Base-by-base conservation (phyloP, 2,329 filamentous ascomycete genomes). In the Diaporthe nobilis region DNA sequence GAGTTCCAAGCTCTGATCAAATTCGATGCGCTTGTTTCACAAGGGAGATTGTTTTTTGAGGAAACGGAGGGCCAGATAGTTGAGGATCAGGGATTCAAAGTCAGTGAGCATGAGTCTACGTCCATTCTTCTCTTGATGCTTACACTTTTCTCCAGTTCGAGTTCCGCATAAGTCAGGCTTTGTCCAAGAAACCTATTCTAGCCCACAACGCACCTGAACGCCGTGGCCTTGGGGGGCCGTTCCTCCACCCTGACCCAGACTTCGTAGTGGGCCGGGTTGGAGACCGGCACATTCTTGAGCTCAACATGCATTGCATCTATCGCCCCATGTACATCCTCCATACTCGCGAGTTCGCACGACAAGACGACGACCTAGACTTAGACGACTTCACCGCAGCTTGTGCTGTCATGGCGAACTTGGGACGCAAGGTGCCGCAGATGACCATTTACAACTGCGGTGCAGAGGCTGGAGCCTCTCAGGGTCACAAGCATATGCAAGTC, bases 281-380 rank as follows among this genome's bases (percentile, higher is more conserved):
- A 5, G 5, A n/a, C 9, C 0, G 34, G 7, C 57, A 60, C 12
- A 15, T 60, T 6, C 57, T 60, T 5, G 31, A 60, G 22, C 57
- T 60, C 20, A 60, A 39, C 34, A 60, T 60, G 57, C 57, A 60
- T 22, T 60, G 57, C 57, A 25, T 60, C 20, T 5, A 60, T 34
- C 57, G 57, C 2, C 57, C 57, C 2, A 22, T 22, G 34, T 60
- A n/a, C 28, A 22, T 60, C 9, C 34, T 60, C 4, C 57, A 60
- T 34, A 60, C 57, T 34, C 31, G 57, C 28, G 3, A 22, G 20
- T 60, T 60, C 57, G 34, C 4, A 12, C 22, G 34, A 34, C 57
- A 60, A 10, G 17, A 22, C 12, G 57, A 60, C 13, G 57, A 60
- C 57, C 13, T 60, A 10, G 31, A 39, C 13, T 6, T 39, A 2